phyloP scores from a whole-genome alignment of 225 moss, liverwort and hornwort species.

The Pseudoscleropodium purum region DNA sequence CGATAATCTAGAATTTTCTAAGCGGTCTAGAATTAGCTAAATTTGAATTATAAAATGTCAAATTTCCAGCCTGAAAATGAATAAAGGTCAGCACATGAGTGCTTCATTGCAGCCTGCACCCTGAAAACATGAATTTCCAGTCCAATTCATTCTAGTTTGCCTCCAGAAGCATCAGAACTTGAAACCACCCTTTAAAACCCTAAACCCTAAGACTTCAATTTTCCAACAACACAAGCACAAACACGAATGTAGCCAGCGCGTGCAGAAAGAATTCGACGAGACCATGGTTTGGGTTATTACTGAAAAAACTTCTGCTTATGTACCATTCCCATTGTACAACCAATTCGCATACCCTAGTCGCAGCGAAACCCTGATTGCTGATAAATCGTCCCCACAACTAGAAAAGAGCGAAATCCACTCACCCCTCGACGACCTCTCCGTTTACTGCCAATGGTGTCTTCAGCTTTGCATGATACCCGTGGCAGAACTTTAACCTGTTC shows the following conservation, averaged over 20 bases:
- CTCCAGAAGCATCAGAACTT: background rate
- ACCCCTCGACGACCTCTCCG: constrained; percentile 47
- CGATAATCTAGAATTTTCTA: no score
- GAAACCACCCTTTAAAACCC: background rate
- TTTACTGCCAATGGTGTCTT: constrained; percentile 46
- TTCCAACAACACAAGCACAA: background rate
- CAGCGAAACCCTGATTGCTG: background rate
- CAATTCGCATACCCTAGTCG: background rate
- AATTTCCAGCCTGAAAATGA: background rate
- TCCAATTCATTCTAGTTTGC: background rate
- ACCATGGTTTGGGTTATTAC: background rate
- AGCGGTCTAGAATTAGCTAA: background rate
- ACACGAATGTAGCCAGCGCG: background rate
- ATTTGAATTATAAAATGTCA: background rate
- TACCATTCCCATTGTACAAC: background rate
- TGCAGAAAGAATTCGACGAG: background rate
- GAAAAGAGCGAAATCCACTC: background rate
- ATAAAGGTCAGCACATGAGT: background rate
- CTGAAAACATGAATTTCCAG: background rate
- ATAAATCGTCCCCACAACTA: background rate
- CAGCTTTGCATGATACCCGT: constrained; percentile 24
- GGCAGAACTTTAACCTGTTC: background rate
- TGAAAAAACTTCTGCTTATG: background rate
- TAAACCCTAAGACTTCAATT: background rate
- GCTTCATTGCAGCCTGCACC: background rate